These are phyloP conservation scores for Ceratobasidium theobromae DNA, from an alignment of 1,284 basidiomycete species.

Conservation along the genomic window DNA sequence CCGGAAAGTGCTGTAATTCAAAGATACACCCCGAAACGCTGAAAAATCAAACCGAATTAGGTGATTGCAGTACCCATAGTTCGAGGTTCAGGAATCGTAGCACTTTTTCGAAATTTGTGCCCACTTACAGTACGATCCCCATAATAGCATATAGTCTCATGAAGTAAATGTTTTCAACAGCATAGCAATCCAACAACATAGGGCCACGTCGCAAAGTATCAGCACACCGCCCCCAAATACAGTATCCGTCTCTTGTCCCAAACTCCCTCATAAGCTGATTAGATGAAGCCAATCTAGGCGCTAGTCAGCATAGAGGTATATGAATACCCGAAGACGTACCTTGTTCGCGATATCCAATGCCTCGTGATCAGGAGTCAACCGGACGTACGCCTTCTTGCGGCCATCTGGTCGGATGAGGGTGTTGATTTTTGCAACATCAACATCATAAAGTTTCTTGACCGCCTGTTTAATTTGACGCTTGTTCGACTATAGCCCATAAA, in stretches of 20 bases:
- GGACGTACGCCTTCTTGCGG: slow-evolving; percentile 99
- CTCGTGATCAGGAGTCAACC: slow-evolving; percentile 93
- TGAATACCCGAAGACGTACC: slow-evolving; percentile 54
- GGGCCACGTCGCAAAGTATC: background rate
- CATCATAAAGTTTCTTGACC: slow-evolving; percentile 98
- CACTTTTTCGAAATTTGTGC: background rate
- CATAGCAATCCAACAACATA: slow-evolving; percentile 21
- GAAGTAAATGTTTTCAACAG: slow-evolving; percentile 30
- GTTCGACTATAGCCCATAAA: slow-evolving; percentile 55
- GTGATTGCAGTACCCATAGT: background rate
- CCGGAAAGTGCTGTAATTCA: no score
- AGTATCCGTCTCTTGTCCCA: background rate
- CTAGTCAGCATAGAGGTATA: background rate
- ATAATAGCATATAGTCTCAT: background rate
- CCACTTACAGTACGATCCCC: background rate
- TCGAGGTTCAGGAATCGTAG: background rate
- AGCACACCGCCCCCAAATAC: background rate
- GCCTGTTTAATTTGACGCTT: slow-evolving; percentile 99
- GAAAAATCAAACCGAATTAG: no score
- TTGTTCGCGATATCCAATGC: slow-evolving; percentile 99
- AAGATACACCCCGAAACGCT: no score
- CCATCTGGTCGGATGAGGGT: slow-evolving; percentile 98
- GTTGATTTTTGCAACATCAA: slow-evolving; percentile 95
- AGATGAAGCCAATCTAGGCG: slow-evolving; percentile 80
- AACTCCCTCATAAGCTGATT: slow-evolving; percentile 39